Conservation (phyloP, 2,329 filamentous ascomycete genomes). For the Cryphonectria naterciae region DNA sequence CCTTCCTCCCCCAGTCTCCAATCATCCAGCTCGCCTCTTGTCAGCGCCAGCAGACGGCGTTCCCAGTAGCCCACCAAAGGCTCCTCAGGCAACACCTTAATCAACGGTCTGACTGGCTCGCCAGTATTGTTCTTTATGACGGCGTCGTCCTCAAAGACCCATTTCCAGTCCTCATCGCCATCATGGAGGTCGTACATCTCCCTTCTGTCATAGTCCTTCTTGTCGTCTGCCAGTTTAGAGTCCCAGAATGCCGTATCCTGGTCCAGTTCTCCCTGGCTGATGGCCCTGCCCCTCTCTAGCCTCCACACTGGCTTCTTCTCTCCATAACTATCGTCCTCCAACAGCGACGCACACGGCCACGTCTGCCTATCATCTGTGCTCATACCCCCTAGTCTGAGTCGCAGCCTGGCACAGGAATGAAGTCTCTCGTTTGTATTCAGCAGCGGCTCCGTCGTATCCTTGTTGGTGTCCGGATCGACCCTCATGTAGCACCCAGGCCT, state of each 20-base stretch:
- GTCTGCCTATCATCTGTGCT: conserved; percentile 40
- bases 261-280: conserved; percentile 16
- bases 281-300: conserved; percentile 30
- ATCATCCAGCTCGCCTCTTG: conserved; percentile 35
- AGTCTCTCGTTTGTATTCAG: conserved; percentile 44
- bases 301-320: conserved; percentile 33
- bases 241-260: conserved; percentile 16
- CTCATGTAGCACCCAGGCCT: conserved; percentile 43
- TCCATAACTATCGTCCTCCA: conserved; percentile 22
- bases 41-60: conserved; percentile 35
- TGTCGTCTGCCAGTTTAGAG: conserved; percentile 25
- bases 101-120: conserved; percentile 31
- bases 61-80: conserved; percentile 41
- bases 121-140: conserved; percentile 27
- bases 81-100: conserved; percentile 38
- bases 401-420: conserved; percentile 37
- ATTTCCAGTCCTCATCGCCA: conserved; percentile 38
- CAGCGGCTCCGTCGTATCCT: conserved; percentile 41
- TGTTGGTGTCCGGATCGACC: conserved; percentile 43
- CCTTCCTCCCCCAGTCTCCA: conserved; percentile 33
- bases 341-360: conserved; percentile 37
- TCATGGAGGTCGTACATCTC: conserved; percentile 34
- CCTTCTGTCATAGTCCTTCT: conserved; percentile 30
- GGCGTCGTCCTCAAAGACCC: conserved; percentile 34
- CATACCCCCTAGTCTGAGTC: conserved; percentile 37